Evolutionary conservation across 345 rosid genomes (phyloP), one percentile per base, ranked within the genome.

Genomic region (Excoecaria cochinchinensis): DNA sequence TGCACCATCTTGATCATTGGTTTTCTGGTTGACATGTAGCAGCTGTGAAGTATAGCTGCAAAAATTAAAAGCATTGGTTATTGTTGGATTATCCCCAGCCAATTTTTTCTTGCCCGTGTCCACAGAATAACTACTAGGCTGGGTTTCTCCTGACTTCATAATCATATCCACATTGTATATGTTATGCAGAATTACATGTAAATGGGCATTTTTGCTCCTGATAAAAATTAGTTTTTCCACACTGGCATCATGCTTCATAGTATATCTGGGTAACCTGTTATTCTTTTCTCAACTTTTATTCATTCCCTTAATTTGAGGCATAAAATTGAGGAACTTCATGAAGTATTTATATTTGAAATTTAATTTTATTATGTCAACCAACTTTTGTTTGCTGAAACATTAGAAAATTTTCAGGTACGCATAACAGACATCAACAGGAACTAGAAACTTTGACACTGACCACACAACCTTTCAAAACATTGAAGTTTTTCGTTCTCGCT

Each of bases 401-500:
- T 47, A 60, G 38, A n/a, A 1, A 24, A 19, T 53, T 69, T 80
- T 86, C 85, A 95, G 98, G 81, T 78, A 71, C 84, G 73, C 87
- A 74, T 50, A 84, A 85, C 72, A 90, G 80, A 85, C 96, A 93
- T 77, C 90, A 75, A 73, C 84, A 80, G 58, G 98, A 91, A 68
- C 76, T 95, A 46, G 94, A 92, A 77, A 90, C 87, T 74, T 75
- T 93, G 76, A 89, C 97, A 14, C 58, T 93, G 71, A 83, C 86
- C 0, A 73, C 87, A 1, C 97, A 93, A 76, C 97, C 99, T 36
- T 73, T 91, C 53, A 90, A 79, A 79, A 96, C 97, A 4, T 78
- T 90, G 71, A 93, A 85, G 87, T 79, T 86, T 69, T 96, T 96
- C 63, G 58, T 82, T 82, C 81, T 86, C 72, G 95, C 91, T 71